Conservation (phyloP, 306 rosid genomes). For the Vigna unguiculata region DNA sequence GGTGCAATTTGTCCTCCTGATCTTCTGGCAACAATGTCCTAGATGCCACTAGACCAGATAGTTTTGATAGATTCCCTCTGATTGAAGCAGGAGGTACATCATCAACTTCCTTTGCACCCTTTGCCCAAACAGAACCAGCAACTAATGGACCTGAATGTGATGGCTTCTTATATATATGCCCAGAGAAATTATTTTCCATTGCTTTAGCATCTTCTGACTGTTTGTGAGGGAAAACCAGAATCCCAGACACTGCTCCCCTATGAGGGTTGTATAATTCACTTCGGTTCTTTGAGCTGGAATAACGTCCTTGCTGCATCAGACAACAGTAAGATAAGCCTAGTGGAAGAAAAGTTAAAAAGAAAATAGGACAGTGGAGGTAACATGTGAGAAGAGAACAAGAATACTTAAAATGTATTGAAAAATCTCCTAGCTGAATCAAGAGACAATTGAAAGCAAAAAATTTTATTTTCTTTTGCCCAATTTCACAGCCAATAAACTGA, state of each 20-base stretch:
- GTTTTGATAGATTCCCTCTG: slow-evolving; percentile 58
- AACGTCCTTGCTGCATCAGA: slow-evolving; percentile 63
- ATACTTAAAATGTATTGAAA: no score
- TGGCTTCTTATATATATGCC: slow-evolving; percentile 50
- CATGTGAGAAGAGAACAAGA: slow-evolving; percentile 14
- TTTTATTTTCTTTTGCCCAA: no score
- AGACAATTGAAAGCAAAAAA: no score
- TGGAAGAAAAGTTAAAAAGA: background rate
- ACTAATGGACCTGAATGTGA: slow-evolving; percentile 87
- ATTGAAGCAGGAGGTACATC: slow-evolving; percentile 49
- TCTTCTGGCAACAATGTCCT: slow-evolving; percentile 59
- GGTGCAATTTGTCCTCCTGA: slow-evolving; percentile 60
- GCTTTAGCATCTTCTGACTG: slow-evolving; percentile 59
- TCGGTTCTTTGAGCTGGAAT: slow-evolving; percentile 54
- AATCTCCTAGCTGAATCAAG: no score
- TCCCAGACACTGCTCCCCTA: slow-evolving; percentile 70
- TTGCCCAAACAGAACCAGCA: slow-evolving; percentile 60
- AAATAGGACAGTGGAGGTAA: background rate
- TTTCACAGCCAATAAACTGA: no score
- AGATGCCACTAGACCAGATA: slow-evolving; percentile 74
- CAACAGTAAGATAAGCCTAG: slow-evolving; percentile 39
- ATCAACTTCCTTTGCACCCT: slow-evolving; percentile 58
- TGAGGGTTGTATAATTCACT: slow-evolving; percentile 57
- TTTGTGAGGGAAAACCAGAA: slow-evolving; percentile 58
- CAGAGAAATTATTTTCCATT: slow-evolving; percentile 45